Percentiles rank a stretch among this genome's conserved stretches.
Conservation (phyloP, 169 alveolate species). For the Plasmodium gaboni region DNA sequence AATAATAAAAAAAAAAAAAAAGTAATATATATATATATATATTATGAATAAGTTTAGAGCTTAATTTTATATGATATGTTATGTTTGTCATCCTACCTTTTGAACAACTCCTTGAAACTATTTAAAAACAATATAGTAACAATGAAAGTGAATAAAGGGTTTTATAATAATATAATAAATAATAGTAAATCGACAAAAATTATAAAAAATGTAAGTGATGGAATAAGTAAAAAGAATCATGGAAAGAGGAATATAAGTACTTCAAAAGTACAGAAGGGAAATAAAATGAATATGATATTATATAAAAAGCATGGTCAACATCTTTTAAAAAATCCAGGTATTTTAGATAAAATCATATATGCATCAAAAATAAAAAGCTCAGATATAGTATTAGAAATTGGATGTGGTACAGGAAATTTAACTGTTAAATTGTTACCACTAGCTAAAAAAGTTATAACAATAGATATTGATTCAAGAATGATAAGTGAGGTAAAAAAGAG, state of each 20-base stretch:
- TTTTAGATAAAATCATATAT: conserved; percentile 94
- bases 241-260: conserved; percentile 43
- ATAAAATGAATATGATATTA: conserved; percentile 86
- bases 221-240: conserved; percentile 20
- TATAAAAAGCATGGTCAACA: conserved; percentile 98
- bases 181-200: conserved; percentile 10
- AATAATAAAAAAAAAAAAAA: too few relatives aligned
- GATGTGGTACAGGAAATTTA: conserved; percentile 99
- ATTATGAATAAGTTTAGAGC: too few relatives aligned
- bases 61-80: conserved; percentile 13
- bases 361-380: conserved; percentile 98
- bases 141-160: conserved; percentile 20
- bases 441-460: conserved; percentile 97
- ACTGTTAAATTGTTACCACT: conserved; percentile 96
- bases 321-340: conserved; percentile 97
- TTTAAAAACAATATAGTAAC: conserved; percentile 9
- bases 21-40: not conserved
- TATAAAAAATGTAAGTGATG: conserved; percentile 45
- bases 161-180: conserved; percentile 10
- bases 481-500: conserved; percentile 98
- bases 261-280: conserved; percentile 49
- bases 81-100: not conserved
- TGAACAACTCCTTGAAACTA: not conserved
- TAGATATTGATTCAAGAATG: conserved; percentile 99
- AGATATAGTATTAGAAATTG: conserved; percentile 98